Percentiles rank a stretch among this genome's conserved stretches.
Conservation (phyloP, 192 early-diverging fungal species). For the Backusella psychrophila region DNA sequence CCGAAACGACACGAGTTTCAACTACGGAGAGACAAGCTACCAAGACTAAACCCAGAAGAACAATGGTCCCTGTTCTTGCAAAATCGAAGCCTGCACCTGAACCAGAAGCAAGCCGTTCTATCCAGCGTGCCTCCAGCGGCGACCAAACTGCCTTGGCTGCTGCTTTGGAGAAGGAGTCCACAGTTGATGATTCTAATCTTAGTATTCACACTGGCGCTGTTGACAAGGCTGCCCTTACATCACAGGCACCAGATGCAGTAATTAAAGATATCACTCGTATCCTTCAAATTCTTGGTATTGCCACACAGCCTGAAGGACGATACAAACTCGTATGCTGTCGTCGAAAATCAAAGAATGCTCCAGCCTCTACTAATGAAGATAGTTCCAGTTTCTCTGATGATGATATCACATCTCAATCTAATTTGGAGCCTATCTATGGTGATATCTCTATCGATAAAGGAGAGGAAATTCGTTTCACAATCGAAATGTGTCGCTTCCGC, state of each 20-base stretch:
- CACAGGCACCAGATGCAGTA: slow-evolving; percentile 47
- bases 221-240: slow-evolving; percentile 52
- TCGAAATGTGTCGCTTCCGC: slow-evolving; percentile 80
- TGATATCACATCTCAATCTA: not conserved
- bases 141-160: not conserved
- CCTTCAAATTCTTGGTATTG: slow-evolving; percentile 21
- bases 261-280: slow-evolving; percentile 47
- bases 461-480: slow-evolving; percentile 71
- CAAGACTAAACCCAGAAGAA: not conserved
- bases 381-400: not conserved
- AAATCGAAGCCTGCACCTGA: not conserved
- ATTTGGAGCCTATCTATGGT: slow-evolving; percentile 34
- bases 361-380: too few species aligned
- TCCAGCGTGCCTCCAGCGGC: not conserved
- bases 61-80: not conserved
- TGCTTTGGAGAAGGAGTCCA: not conserved
- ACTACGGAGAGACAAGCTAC: not conserved
- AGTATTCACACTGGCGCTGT: slow-evolving; percentile 56
- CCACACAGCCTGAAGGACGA: slow-evolving; percentile 19
- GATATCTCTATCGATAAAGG: slow-evolving; percentile 37
- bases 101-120: not conserved
- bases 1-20: not conserved
- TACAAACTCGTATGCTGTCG: slow-evolving; percentile 54
- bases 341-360: slow-evolving; percentile 14
- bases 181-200: slow-evolving; percentile 36